Conservation (phyloP, 2,329 filamentous ascomycete genomes). For the Scopulariopsis brevicaulis region DNA sequence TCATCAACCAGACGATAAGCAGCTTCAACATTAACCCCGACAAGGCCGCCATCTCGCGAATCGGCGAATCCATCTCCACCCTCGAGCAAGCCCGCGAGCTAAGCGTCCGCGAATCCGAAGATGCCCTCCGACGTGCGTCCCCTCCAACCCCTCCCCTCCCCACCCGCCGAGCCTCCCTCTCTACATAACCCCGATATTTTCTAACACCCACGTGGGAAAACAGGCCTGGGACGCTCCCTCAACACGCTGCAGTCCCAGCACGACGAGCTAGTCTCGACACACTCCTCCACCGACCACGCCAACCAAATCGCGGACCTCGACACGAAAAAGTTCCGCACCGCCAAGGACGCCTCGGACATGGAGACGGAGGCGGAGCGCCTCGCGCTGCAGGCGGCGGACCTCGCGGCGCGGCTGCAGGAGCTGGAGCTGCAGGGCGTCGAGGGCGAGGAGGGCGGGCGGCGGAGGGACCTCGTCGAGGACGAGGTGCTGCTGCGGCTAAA, state of each 20-base stretch:
- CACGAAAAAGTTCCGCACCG: conserved; percentile 85
- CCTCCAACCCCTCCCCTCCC: not conserved
- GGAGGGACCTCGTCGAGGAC: conserved; percentile 41
- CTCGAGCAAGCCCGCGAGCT: conserved; percentile 77
- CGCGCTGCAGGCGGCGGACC: conserved; percentile 62
- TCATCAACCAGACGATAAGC: conserved; percentile 81
- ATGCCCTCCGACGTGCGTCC: conserved; percentile 45
- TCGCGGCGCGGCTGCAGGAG: conserved; percentile 66
- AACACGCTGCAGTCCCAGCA: conserved; percentile 66
- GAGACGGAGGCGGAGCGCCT: conserved; percentile 95
- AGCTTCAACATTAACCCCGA: conserved; percentile 95
- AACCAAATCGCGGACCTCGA: conserved; percentile 77
- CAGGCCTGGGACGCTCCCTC: conserved; percentile 61
- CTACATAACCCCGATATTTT: not conserved
- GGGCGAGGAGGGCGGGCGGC: conserved; percentile 30
- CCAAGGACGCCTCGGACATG: conserved; percentile 80
- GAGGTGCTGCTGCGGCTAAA: conserved; percentile 67
- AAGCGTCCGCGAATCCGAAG: conserved; percentile 60
- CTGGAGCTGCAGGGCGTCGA: conserved; percentile 82
- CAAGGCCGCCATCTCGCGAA: conserved; percentile 70
- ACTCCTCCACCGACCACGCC: conserved; percentile 72
- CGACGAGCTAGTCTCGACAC: conserved; percentile 60
- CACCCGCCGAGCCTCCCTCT: not conserved
- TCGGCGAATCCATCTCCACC: conserved; percentile 71
- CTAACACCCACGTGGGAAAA: too few species aligned